Evolutionary conservation across 1,139 yeast genomes (phyloP), one percentile per base, ranked within the genome.

Genomic region (Magnusiomyces magnusii): DNA sequence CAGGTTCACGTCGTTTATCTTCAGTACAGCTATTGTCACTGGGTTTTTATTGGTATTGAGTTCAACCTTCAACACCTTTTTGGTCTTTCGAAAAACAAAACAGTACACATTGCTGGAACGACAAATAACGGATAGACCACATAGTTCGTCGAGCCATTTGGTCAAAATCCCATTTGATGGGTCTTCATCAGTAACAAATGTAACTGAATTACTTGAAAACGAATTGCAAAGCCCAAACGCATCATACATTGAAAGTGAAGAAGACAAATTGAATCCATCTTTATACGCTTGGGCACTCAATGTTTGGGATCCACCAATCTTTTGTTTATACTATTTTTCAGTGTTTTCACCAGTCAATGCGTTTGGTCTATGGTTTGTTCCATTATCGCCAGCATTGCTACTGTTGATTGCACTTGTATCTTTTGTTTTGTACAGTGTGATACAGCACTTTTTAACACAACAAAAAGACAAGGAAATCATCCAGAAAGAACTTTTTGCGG

Each of bases 281-380:
- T 23, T 28, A 24, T 41, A 68, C n/a, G 58, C 69, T 21, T 86
- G 86, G 82, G 80, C 80, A 57, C 68, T 86, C 55, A 75, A 73
- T 47, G 79, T 82, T 57, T 85, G 90, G 90, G 73, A 75, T 42
- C 89, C 89, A 0, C 76, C 84, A 0, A 74, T 75, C 59, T 82
- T 83, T 65, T 74, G 76, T 31, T 72, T 84, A 5, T 71, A 73
- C 54, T 69, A 80, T 15, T 76, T 80, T 39, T 74, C 82, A 5
- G 73, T 82, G 1, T 83, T 83, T 64, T 84, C 88, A 21, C 95
- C 95, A 0, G 73, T 79, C 53, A 74, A 80, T 51, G 64, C 78
- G 1, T 68, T 78, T 76, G 23, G 76, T 76, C 36, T 28, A 25
- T 51, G 77, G 1, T 51, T 66, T 23, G 57, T 67, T 28, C 64